Conservation (phyloP, 2,329 filamentous ascomycete species). For the Trichoderma koningiopsis region DNA sequence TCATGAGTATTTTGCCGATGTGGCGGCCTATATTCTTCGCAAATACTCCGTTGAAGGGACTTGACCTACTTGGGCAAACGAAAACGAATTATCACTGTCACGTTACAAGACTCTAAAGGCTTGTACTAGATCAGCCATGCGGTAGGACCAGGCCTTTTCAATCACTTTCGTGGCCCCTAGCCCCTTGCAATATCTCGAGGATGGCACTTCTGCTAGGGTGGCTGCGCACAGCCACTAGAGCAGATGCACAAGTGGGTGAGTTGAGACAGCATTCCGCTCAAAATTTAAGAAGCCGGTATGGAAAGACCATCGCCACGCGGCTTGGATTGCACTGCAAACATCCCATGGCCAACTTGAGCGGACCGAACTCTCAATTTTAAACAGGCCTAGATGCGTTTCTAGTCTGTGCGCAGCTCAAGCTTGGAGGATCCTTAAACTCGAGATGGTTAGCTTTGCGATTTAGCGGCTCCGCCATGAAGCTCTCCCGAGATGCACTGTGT, state of each 20-base stretch:
- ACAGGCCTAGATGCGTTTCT: neutral
- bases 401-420: neutral
- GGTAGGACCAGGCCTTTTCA: neutral
- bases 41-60: slow-evolving; percentile 23
- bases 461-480: slow-evolving; percentile 20
- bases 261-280: neutral
- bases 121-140: neutral
- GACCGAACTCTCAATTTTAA: neutral
- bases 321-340: neutral
- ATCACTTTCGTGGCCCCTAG: neutral
- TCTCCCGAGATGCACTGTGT: slow-evolving; percentile 5
- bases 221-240: neutral
- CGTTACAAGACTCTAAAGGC: neutral
- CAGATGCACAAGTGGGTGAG: neutral
- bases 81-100: neutral
- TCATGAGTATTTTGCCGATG: slow-evolving; percentile 30
- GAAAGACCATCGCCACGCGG: neutral
- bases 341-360: neutral
- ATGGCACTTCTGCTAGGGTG: neutral
- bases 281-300: neutral
- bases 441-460: slow-evolving; percentile 22
- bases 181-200: neutral
- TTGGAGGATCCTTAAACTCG: neutral
- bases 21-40: slow-evolving; percentile 27
- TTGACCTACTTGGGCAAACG: neutral